A percentile compares a stretch with the other conserved stretches of the same genome.
These are phyloP conservation scores for Arthroderma sp. DNA, from an alignment of 2,329 filamentous ascomycete species.

Conservation along the genomic window DNA sequence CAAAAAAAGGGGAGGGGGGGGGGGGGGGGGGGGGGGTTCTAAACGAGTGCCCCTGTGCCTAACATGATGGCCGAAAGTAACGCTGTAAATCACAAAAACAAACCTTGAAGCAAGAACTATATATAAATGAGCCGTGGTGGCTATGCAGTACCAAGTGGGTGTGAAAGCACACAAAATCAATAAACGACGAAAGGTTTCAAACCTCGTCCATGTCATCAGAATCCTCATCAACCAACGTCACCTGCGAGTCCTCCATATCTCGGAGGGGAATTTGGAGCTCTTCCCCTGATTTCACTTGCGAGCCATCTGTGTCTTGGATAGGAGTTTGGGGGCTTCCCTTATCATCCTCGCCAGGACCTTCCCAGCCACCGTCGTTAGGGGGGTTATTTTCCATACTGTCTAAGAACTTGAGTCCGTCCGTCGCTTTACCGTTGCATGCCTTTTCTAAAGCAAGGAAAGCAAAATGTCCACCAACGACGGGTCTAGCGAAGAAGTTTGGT, in stretches of 20 bases:
- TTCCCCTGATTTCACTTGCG: conserved; percentile 8
- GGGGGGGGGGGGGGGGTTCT: not conserved
- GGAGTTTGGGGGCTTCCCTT: not conserved
- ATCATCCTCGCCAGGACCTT: not conserved
- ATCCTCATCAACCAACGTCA: not conserved
- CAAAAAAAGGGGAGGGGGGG: not conserved
- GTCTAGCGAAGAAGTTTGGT: conserved; percentile 64
- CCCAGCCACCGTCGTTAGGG: not conserved
- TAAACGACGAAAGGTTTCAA: not conserved
- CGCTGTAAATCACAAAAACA: not conserved
- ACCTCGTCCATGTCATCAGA: not conserved
- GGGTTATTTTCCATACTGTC: conserved; percentile 17
- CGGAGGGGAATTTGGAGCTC: not conserved
- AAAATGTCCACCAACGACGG: conserved; percentile 77
- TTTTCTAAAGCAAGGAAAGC: conserved; percentile 70
- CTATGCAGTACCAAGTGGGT: not conserved
- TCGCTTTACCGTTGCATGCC: conserved; percentile 60
- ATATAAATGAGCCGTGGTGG: not conserved
- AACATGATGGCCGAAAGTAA: not conserved
- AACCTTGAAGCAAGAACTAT: not conserved
- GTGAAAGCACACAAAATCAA: not conserved
- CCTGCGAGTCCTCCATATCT: not conserved
- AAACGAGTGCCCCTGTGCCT: not conserved
- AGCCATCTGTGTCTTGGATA: not conserved
- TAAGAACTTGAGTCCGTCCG: conserved; percentile 43